A percentile compares a stretch with the other conserved stretches of the same genome.
Conservation (phyloP, 2,329 filamentous ascomycete genomes). For the Parastagonospora avenae region DNA sequence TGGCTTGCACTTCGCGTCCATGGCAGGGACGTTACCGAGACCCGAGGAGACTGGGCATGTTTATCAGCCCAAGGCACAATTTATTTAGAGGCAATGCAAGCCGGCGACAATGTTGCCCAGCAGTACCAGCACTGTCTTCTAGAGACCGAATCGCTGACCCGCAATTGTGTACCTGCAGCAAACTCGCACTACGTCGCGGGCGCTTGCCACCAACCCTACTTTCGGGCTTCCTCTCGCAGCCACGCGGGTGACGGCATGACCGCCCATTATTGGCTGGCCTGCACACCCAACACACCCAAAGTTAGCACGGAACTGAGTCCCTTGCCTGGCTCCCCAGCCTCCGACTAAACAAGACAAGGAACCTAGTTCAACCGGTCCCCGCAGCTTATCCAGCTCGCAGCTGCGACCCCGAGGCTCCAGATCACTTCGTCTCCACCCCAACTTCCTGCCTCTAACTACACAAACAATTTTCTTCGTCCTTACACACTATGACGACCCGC, state of each 20-base stretch:
- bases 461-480: slow-evolving; percentile 6
- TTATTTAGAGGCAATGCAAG: neutral
- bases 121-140: neutral
- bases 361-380: slow-evolving; percentile 38
- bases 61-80: too few species aligned
- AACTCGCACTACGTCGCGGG: too few species aligned
- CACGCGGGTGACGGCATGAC: slow-evolving; percentile 24
- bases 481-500: slow-evolving; percentile 47
- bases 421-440: slow-evolving; percentile 24
- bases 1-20: too few species aligned
- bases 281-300: slow-evolving; percentile 21
- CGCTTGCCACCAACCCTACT: slow-evolving; percentile 5
- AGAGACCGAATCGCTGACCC: slow-evolving; percentile 1
- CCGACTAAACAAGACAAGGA: slow-evolving; percentile 22
- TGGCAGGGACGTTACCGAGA: too few species aligned
- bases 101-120: neutral
- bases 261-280: slow-evolving; percentile 33
- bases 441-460: slow-evolving; percentile 11
- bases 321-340: slow-evolving; percentile 38
- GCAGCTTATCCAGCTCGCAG: slow-evolving; percentile 17
- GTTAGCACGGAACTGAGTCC: slow-evolving; percentile 32
- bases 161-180: slow-evolving; percentile 33
- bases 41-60: too few species aligned
- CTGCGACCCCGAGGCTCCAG: slow-evolving; percentile 18
- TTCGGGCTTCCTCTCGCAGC: slow-evolving; percentile 6